Evolutionary conservation across 768 basidiomycete species (phyloP).

Genomic region (Mycena haematopus): DNA sequence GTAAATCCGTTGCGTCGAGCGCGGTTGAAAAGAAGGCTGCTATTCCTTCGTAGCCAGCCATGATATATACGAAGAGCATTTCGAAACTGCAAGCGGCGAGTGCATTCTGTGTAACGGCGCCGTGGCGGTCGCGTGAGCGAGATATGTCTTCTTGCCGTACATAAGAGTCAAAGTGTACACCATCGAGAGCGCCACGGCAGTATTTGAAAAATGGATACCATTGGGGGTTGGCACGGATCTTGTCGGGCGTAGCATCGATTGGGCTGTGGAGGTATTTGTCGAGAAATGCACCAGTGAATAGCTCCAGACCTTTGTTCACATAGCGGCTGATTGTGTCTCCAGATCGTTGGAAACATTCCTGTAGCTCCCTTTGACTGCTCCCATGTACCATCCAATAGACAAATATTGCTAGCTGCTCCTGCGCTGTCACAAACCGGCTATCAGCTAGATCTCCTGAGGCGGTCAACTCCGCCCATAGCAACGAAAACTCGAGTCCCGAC

Average conservation of each 20-base stretch:
- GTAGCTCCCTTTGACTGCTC: slow-evolving; percentile 1
- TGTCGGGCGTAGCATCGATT: not conserved
- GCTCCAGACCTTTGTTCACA: not conserved
- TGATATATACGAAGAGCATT: not conserved
- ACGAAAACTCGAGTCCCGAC: not conserved
- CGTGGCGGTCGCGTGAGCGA: not conserved
- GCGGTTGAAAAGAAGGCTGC: not conserved
- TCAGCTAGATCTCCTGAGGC: not conserved
- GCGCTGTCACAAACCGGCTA: not conserved
- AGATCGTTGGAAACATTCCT: not conserved
- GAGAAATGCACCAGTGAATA: not conserved
- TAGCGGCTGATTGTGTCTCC: slow-evolving; percentile 1
- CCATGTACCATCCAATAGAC: slow-evolving; percentile 9
- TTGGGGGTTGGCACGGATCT: not conserved
- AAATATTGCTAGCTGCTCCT: not conserved
- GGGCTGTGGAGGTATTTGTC: not conserved
- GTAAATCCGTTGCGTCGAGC: not conserved
- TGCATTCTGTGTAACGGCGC: not conserved
- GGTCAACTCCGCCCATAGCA: not conserved
- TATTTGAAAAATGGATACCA: not conserved
- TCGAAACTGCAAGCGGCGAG: not conserved
- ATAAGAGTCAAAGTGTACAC: not conserved
- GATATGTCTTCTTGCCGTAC: not conserved
- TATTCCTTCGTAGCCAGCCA: not conserved
- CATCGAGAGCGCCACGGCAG: not conserved